Evolutionary conservation across 2,329 filamentous ascomycete genomes (phyloP).

Genomic region (Chrysosphaeria jannelii): DNA sequence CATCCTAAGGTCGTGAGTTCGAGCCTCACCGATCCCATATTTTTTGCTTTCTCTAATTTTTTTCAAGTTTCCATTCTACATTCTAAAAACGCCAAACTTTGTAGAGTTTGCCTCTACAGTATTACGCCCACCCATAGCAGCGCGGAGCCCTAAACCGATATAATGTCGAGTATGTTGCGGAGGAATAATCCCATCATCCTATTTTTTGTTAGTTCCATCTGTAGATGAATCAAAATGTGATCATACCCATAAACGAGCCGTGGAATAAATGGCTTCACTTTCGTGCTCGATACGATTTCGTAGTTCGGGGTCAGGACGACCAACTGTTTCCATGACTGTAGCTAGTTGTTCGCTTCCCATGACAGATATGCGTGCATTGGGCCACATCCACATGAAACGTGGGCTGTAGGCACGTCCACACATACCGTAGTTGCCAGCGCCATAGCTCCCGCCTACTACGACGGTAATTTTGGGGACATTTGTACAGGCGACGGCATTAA

Average conservation of each 20-base stretch:
- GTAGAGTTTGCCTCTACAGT: constrained; percentile 28
- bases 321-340: constrained; percentile 83
- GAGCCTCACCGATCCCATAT: constrained; percentile 5
- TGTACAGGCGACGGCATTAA: constrained; percentile 80
- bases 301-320: constrained; percentile 45
- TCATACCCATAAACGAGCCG: constrained; percentile 58
- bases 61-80: no score
- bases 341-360: constrained; percentile 88
- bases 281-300: constrained; percentile 67
- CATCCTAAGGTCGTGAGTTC: constrained; percentile 6
- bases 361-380: constrained; percentile 80
- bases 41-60: no score
- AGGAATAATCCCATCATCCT: constrained; percentile 54
- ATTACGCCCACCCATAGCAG: constrained; percentile 37
- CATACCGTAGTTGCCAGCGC: constrained; percentile 96
- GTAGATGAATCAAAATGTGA: neutral
- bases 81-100: constrained; percentile 56
- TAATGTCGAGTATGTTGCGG: constrained; percentile 46
- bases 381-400: constrained; percentile 86
- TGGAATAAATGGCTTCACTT: constrained; percentile 68
- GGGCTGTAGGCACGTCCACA: constrained; percentile 84
- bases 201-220: constrained; percentile 1
- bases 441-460: constrained; percentile 75
- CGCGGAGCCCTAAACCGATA: constrained; percentile 40
- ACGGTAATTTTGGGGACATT: constrained; percentile 93